phyloP scores from a whole-genome alignment of 2,329 filamentous ascomycete species.

The Microsporum canis region DNA sequence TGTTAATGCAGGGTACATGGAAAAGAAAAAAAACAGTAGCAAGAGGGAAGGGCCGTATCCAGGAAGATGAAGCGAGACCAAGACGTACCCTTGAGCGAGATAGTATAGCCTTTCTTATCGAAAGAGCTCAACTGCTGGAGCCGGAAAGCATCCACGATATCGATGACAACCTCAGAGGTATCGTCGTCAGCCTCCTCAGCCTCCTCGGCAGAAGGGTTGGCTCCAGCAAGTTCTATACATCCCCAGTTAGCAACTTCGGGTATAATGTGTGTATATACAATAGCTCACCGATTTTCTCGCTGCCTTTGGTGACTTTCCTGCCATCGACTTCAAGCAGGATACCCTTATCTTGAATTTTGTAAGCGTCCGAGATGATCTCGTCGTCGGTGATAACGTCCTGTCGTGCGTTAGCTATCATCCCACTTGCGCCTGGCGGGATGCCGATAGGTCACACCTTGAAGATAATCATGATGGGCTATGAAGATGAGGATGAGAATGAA shows the following conservation, averaged over 20 bases:
- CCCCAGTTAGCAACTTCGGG: no score
- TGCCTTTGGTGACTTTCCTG: conserved; percentile 66
- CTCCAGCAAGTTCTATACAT: conserved; percentile 47
- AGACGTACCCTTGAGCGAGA: conserved; percentile 59
- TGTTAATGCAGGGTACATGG: conserved; percentile 3
- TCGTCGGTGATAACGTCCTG: conserved; percentile 83
- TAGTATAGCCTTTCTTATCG: conserved; percentile 25
- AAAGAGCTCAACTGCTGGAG: conserved; percentile 47
- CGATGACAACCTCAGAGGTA: conserved; percentile 48
- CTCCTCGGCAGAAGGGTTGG: conserved; percentile 89
- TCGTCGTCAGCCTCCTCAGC: conserved; percentile 61
- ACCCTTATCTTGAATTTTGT: conserved; percentile 67
- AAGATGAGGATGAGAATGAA: neutral
- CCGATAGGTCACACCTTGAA: conserved; percentile 45
- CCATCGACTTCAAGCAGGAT: conserved; percentile 86
- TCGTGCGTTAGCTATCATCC: conserved; percentile 6
- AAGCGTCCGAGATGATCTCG: conserved; percentile 96
- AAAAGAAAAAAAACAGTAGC: conserved; percentile 9
- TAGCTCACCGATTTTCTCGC: conserved; percentile 28
- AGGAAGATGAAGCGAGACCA: conserved; percentile 46
- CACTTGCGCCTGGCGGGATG: conserved; percentile 7
- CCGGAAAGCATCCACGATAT: conserved; percentile 87
- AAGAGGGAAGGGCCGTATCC: conserved; percentile 42
- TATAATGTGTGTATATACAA: neutral
- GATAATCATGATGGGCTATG: conserved; percentile 56